Evolutionary conservation across 257 asterid species (phyloP).

Genomic region (Solanum arcanum): DNA sequence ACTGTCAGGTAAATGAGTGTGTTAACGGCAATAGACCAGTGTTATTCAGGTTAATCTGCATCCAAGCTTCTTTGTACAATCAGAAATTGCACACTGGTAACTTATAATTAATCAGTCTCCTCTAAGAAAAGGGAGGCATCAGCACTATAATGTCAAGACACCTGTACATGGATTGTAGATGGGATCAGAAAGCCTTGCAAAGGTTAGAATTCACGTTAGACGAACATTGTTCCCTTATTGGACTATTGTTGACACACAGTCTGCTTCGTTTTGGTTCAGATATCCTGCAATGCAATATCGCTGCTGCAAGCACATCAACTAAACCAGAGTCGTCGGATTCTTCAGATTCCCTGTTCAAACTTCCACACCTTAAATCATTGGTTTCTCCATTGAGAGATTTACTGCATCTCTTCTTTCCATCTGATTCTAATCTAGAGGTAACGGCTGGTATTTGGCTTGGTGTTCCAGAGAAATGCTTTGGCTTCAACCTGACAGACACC

Average conservation of each 20-base stretch:
- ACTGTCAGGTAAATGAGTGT: neutral
- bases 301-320: conserved; percentile 36
- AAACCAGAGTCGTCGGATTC: conserved; percentile 29
- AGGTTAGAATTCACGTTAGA: conserved; percentile 37
- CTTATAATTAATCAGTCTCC: neutral
- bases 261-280: conserved; percentile 39
- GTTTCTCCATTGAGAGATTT: neutral
- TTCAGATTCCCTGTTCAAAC: conserved; percentile 2
- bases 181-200: conserved; percentile 35
- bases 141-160: neutral
- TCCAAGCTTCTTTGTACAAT: neutral
- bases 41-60: neutral
- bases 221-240: conserved; percentile 38
- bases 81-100: neutral
- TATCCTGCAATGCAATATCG: conserved; percentile 31
- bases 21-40: neutral
- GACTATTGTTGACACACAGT: conserved; percentile 25
- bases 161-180: neutral
- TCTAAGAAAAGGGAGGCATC: neutral
- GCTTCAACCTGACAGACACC: conserved; percentile 17
- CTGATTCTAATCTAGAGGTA: conserved; percentile 9
- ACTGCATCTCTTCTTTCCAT: neutral
- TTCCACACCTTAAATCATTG: conserved; percentile 1
- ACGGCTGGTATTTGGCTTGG: conserved; percentile 3
- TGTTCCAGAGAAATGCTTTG: conserved; percentile 12